Evolutionary conservation across 768 basidiomycete species (phyloP).

Genomic region (Boletus rubroflammeus): DNA sequence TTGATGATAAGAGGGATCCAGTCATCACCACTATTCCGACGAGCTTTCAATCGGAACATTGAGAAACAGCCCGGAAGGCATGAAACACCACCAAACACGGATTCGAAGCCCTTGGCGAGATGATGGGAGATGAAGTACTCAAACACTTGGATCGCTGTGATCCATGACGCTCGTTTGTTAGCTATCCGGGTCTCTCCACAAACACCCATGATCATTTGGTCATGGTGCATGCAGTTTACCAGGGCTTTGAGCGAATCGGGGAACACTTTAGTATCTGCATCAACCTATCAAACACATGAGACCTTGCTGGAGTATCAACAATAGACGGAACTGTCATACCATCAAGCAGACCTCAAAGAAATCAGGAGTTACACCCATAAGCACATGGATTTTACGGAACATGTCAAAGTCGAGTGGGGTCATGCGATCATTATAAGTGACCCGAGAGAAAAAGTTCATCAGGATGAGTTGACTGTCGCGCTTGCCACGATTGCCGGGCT

Average conservation of each 20-base stretch:
- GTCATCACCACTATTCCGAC: slow-evolving; percentile 83
- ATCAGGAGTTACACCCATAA: slow-evolving; percentile 99
- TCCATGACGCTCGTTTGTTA: slow-evolving; percentile 98
- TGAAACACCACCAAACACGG: slow-evolving; percentile 98
- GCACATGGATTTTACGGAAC: slow-evolving; percentile 91
- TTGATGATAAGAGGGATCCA: slow-evolving; percentile 98
- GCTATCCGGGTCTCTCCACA: slow-evolving; percentile 99
- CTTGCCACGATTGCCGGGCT: slow-evolving; percentile 97
- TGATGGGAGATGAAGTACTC: slow-evolving; percentile 99
- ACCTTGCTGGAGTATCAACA: not conserved
- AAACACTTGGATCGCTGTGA: slow-evolving; percentile 96
- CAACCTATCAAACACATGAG: slow-evolving; percentile 59
- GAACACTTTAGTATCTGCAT: slow-evolving; percentile 96
- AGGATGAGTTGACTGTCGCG: slow-evolving; percentile 97
- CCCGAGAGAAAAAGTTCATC: slow-evolving; percentile 99
- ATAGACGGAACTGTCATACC: slow-evolving; percentile 50
- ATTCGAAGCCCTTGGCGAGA: slow-evolving; percentile 96
- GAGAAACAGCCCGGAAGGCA: slow-evolving; percentile 99
- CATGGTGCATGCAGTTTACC: slow-evolving; percentile 98
- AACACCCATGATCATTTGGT: slow-evolving; percentile 98
- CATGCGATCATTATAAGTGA: slow-evolving; percentile 99
- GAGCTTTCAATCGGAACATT: slow-evolving; percentile 97
- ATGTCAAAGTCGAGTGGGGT: slow-evolving; percentile 95
- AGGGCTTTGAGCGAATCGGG: slow-evolving; percentile 85
- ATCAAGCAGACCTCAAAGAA: slow-evolving; percentile 97